These are phyloP conservation scores for Ceratonia siliqua DNA, from an alignment of 306 rosid genomes.

Conservation along the genomic window DNA sequence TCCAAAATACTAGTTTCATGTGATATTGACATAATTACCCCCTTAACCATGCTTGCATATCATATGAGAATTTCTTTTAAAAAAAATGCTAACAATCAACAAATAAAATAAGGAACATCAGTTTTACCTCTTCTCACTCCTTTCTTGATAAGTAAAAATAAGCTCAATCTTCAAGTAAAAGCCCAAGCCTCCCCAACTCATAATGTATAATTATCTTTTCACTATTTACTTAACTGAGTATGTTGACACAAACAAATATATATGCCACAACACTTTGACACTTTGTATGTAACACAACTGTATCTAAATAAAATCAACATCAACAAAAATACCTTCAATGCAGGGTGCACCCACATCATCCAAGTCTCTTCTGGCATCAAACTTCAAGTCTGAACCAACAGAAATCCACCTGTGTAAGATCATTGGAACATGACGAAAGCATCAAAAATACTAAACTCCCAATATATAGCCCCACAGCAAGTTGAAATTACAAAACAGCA, in stretches of 20 bases:
- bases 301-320: constrained; percentile 12
- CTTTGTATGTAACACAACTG: background rate
- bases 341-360: constrained; percentile 85
- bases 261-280: background rate
- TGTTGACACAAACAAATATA: constrained; percentile 11
- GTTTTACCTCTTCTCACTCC: background rate
- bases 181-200: background rate
- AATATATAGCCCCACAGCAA: constrained; percentile 2
- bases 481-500: constrained; percentile 21
- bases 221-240: background rate
- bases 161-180: background rate
- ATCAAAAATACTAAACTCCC: constrained; percentile 40
- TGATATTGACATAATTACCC: constrained; percentile 15
- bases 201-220: background rate
- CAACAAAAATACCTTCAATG: constrained; percentile 60
- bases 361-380: constrained; percentile 97
- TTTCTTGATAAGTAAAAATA: constrained; percentile 2
- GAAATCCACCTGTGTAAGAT: constrained; percentile 93
- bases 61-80: constrained; percentile 1
- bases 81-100: background rate
- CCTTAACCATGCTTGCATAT: background rate
- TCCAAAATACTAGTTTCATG: background rate
- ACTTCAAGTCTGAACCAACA: constrained; percentile 99
- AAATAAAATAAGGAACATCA: background rate
- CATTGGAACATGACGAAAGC: constrained; percentile 36